Evolutionary conservation across 2,329 filamentous ascomycete species (phyloP), one percentile per base, ranked within the genome.

Genomic region (Lachnellula occidentalis): DNA sequence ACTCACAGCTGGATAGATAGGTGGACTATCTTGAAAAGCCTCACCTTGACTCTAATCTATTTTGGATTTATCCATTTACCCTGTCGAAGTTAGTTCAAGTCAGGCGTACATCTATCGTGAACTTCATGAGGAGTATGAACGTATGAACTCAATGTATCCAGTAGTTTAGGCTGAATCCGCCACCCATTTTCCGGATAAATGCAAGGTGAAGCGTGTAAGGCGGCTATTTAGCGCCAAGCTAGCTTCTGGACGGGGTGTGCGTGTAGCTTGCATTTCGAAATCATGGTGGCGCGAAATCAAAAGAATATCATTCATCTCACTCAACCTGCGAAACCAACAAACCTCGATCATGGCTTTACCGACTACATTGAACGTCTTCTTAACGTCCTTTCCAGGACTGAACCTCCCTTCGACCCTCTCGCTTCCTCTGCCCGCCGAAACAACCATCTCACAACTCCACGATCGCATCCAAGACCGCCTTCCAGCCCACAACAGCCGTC

Each of bases 381-480:
- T 99, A 58, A 86, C 90, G 63, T 90, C 87, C 58, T 92, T 97
- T 67, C 79, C 86, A 7, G 92, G 92, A 59, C 80, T 95, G 17
- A 85, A 86, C 46, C 80, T 96, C 6, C 91, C 92, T 2, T 76
- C 87, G n/a, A 95, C 91, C 0, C 77, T 95, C 34, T 84, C 87
- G 4, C 77, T 96, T n/a, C 85, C 89, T 1, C 74, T 95, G 21
- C 76, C 82, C 8, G 74, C 81, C 24, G 77, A 83, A 34, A 82
- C 86, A 7, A 81, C 83, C 12, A 74, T 92, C 64, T 76, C 79
- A 54, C 80, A 90, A 60, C 77, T 97, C 17, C 83, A 84, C 62
- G 71, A 80, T 50, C 73, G 74, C 52, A 78, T 91, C 71, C 72
- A 82, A 69, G 78, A 74, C 60, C 87, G 78, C 60, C 76, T 86